Evolutionary conservation across 2,329 filamentous ascomycete genomes (phyloP).

Genomic region (Fusarium setosum): DNA sequence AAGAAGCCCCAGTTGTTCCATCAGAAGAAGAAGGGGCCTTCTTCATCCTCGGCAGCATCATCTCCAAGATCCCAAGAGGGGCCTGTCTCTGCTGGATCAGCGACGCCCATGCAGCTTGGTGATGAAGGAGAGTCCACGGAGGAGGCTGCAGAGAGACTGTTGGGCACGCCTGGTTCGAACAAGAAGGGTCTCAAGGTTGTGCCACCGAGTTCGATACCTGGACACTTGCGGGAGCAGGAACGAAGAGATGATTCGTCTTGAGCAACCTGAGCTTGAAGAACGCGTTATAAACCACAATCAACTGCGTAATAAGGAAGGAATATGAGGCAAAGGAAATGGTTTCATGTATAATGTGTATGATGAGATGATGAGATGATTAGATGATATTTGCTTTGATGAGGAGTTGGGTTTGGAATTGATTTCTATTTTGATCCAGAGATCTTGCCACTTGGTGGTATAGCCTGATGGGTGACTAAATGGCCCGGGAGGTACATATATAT

Average conservation of each 20-base stretch:
- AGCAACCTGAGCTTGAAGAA: background rate
- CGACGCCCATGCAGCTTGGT: background rate
- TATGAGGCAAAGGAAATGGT: background rate
- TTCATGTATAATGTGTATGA: background rate
- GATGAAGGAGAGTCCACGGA: background rate
- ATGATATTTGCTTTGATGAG: background rate
- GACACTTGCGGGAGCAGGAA: slow-evolving; percentile 1
- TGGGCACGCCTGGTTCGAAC: background rate
- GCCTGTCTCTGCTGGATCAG: background rate
- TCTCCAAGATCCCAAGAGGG: background rate
- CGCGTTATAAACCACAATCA: background rate
- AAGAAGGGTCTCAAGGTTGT: slow-evolving; percentile 5
- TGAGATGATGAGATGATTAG: background rate
- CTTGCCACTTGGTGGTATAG: background rate
- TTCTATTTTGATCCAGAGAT: background rate
- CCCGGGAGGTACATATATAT: background rate
- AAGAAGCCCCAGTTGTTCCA: slow-evolving; percentile 9
- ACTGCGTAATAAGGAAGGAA: background rate
- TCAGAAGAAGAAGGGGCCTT: background rate
- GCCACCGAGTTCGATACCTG: background rate
- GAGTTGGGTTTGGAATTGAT: slow-evolving; percentile 1
- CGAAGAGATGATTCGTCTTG: background rate
- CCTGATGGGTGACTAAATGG: background rate
- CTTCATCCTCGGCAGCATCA: background rate
- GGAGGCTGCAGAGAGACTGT: background rate